Evolutionary conservation across 108 stramenopile species (phyloP), one percentile per base, ranked within the genome.

Genomic region (Asterionellopsis glacialis): DNA sequence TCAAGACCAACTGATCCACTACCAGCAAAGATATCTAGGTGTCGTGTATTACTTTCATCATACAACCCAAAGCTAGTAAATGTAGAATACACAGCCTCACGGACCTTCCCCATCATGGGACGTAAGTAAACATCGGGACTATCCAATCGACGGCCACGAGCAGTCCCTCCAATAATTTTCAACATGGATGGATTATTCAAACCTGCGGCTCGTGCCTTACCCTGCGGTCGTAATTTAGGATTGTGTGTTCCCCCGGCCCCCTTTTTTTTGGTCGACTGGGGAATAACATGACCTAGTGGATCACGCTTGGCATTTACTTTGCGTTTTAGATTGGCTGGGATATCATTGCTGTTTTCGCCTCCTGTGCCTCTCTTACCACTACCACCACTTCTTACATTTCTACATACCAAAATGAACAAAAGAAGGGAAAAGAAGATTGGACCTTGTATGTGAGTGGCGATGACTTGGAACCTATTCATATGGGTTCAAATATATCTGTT

Each of bases 91-190:
- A 97, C 79, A 28, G 97, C 96, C 73, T 98, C 97, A 47, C 84
- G 63, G 12, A 98, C 97, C 72, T 97, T 98, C 12, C 94, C 95
- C 97, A 98, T 98, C 97, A 98, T 98, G 49, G 97, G 97, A 33
- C 97, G 82, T 40, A 98, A 70, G 61, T 95, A 94, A n/a, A 97
- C 96, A 47, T 78, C 74, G 0, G 97, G 97, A 18, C 88, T 90
- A 43, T 92, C 88, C 54, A 98, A 65, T 52, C 77, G 73, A 3
- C 91, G 79, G 25, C 95, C 95, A 48, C 76, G 66, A 21, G 75
- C 80, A 1, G 75, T 64, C 3, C 96, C 96, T 43, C 87, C 93
- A 33, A 90, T 61, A 43, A 96, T 91, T 41, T 76, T 74, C 16
- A 96, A 75, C 47, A 73, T 80, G 61, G 79, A 81, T 0, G 91